Evolutionary conservation across 495 filamentous ascomycete genomes (phyloP), one percentile per base, ranked within the genome.

Genomic region (Thermothielavioides terrestris): DNA sequence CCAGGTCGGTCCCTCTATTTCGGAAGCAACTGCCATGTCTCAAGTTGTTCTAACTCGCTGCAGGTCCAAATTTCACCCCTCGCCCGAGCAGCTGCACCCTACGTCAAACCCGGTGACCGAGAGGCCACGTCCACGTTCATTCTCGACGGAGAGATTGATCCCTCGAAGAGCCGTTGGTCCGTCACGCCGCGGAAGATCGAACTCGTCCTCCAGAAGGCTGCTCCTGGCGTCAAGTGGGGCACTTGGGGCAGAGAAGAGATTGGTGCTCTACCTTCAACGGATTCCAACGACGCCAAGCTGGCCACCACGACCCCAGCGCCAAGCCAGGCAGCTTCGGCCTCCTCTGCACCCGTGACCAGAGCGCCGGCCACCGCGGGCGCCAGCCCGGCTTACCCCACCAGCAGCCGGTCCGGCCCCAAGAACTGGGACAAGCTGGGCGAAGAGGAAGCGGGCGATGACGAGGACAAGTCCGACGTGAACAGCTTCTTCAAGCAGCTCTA

Each of bases 401-500:
- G 91, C 25, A 94, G 90, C 14, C 82, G 81, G 42, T 72, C 69
- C 1, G 92, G 91, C 5, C 77, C 85, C 2, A 95, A 95, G 71
- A 75, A 98, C 63, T 97, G 92, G 92, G 94, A 98, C 57, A 86
- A 87, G 53, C 39, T 95, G 4, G 68, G 57, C 10, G 63, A 67
- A 0, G 70, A 66, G 4, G 73, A 78, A 7, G 76, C 65, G 3
- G 71, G 71, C 6, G 78, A 83, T 15, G 78, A 82, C 17, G 80
- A 79, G 14, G 79, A 75, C 4, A 83, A 87, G 42, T 68, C 74
- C 25, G 78, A 86, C n/a, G 84, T 87, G 3, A 85, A 92, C 53
- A 65, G 61, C 2, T 98, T 97, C 69, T 98, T 98, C 75, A 91
- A 94, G 75, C 83, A 84, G 62, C 74, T 98, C 0, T 97, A 92